Conservation (phyloP, 495 filamentous ascomycete species). For the Geopyxis carbonaria region DNA sequence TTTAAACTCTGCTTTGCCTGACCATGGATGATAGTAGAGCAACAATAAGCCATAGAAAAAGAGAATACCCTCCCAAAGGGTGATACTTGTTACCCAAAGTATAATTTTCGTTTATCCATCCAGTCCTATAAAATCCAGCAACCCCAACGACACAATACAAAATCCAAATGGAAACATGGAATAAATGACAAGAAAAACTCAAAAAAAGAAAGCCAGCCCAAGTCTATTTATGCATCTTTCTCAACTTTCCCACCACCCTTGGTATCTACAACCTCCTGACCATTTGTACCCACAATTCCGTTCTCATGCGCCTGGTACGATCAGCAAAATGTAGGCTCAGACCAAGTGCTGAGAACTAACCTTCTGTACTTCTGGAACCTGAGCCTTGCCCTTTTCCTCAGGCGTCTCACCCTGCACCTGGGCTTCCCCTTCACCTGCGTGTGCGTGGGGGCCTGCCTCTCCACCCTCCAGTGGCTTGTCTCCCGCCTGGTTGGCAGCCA, state of each 20-base stretch:
- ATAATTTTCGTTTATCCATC: too few species aligned
- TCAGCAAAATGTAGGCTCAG: too few species aligned
- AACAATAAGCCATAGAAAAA: too few species aligned
- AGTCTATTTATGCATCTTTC: not conserved
- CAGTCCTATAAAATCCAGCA: too few species aligned
- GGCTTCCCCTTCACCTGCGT: conserved; percentile 17
- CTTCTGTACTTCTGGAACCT: not conserved
- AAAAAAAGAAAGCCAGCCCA: not conserved
- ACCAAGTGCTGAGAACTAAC: too few species aligned
- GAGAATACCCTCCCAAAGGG: too few species aligned
- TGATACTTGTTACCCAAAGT: too few species aligned
- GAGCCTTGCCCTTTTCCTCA: not conserved
- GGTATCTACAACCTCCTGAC: not conserved
- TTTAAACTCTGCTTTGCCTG: too few species aligned
- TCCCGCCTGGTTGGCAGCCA: conserved; percentile 32
- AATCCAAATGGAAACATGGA: too few species aligned
- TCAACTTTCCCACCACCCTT: not conserved
- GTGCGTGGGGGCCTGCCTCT: conserved; percentile 16
- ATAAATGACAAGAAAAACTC: too few species aligned
- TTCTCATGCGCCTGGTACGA: conserved; percentile 6
- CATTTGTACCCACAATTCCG: not conserved
- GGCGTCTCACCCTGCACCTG: conserved; percentile 6
- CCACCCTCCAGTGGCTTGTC: conserved; percentile 11
- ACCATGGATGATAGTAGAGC: too few species aligned
- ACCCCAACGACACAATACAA: too few species aligned